Evolutionary conservation across 1,284 basidiomycete genomes (phyloP).

Genomic region (Ustilago shanxiensis): DNA sequence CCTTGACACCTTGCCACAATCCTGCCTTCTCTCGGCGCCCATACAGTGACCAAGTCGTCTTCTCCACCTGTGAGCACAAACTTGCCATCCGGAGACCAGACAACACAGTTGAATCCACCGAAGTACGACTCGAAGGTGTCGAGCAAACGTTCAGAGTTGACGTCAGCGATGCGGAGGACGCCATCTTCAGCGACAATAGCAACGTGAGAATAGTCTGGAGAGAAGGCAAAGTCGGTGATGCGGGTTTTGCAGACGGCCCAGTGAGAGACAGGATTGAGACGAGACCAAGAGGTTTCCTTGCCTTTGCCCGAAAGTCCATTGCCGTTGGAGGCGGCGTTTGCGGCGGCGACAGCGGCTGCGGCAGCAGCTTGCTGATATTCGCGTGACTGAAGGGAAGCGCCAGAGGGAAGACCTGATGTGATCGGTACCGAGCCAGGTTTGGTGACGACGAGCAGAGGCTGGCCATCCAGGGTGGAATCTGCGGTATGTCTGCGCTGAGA

Average conservation of each 20-base stretch:
- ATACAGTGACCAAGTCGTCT: slow-evolving; percentile 87
- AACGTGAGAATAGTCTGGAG: slow-evolving; percentile 56
- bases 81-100: slow-evolving; percentile 94
- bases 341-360: slow-evolving; percentile 35
- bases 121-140: slow-evolving; percentile 64
- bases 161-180: slow-evolving; percentile 59
- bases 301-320: slow-evolving; percentile 51
- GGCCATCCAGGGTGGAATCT: slow-evolving; percentile 8
- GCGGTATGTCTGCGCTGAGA: slow-evolving; percentile 33
- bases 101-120: slow-evolving; percentile 79
- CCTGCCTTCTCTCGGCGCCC: slow-evolving; percentile 58
- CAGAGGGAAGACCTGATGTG: slow-evolving; percentile 39
- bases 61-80: slow-evolving; percentile 90
- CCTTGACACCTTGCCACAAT: slow-evolving; percentile 97
- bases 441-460: slow-evolving; percentile 46
- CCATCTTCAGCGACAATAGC: slow-evolving; percentile 64
- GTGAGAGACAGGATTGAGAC: slow-evolving; percentile 62
- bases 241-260: slow-evolving; percentile 54
- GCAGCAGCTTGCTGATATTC: slow-evolving; percentile 45
- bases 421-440: slow-evolving; percentile 47
- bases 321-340: slow-evolving; percentile 30
- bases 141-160: slow-evolving; percentile 57
- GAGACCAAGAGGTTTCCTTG: slow-evolving; percentile 48
- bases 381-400: slow-evolving; percentile 22
- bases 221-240: slow-evolving; percentile 64